Evolutionary conservation across 345 rosid species (phyloP), one percentile per base, ranked within the genome.

Genomic region (Rhodomyrtus tomentosa): DNA sequence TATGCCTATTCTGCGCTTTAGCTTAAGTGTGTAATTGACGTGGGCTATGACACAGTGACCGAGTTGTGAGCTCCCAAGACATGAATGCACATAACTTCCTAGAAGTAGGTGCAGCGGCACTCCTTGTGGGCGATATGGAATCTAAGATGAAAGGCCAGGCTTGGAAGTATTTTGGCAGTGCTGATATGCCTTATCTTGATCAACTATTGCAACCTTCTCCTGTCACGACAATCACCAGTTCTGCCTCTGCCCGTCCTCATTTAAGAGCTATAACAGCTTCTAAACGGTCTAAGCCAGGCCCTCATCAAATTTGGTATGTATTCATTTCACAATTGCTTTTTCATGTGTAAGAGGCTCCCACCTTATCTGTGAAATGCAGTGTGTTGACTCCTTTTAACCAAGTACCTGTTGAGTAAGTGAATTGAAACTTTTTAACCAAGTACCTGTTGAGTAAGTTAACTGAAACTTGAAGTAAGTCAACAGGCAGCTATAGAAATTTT

Each of bases 101-200:
- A 82, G 98, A 98, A 91, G 92, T 95, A 87, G 99, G 99, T 85
- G 99, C 99, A 40, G 98, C 99, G 21, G 96, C 99, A 81, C 90
- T 98, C 50, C 96, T 98, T 86, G 95, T 96, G 54, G 99, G 96
- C 82, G 98, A 98, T 85, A 91, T 96, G 96, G 98, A 96, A 90
- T 92, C 98, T 59, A 96, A 94, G 91, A 91, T 93, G 96, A 96
- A 93, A 88, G 96, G 98, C 84, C 95, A 94, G 85, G 96, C 93
- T 82, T 95, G 99, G 98, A 96, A 93, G 90, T 93, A 91, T 92
- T 92, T 95, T 85, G 98, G 98, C 82, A 95, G 96, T 86, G 85
- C 93, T 85, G 98, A 95, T 89, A 92, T 95, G 98, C 99, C 99
- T 80, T 96, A 91, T 89, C 95, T 96, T 84, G 98, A 95, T 90